A percentile compares a stretch with the other conserved stretches of the same genome.
phyloP scores from a whole-genome alignment of 2,329 filamentous ascomycete species.

The Cercospora sp. region DNA sequence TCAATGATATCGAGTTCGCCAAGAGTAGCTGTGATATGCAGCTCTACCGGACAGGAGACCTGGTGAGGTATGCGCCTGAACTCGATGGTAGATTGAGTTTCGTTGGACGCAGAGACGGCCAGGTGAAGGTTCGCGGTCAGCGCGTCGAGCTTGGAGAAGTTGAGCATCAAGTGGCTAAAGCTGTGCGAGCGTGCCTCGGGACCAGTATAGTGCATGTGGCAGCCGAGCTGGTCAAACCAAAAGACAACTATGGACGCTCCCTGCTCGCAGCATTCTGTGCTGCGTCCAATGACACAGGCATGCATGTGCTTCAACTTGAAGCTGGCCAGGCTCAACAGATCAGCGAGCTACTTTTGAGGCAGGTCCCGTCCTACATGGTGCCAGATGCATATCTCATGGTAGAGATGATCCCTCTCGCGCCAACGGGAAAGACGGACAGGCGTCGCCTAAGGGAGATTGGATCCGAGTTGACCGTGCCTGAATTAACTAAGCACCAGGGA shows the following conservation, averaged over 20 bases:
- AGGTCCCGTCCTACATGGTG: conserved; percentile 12
- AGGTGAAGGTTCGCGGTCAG: conserved; percentile 14
- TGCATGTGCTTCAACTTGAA: background rate
- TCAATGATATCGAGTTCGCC: background rate
- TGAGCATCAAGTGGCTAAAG: background rate
- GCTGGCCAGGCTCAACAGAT: background rate
- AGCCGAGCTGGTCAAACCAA: background rate
- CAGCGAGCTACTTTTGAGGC: background rate
- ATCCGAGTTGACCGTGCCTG: background rate
- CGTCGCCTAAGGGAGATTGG: background rate
- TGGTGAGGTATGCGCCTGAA: background rate
- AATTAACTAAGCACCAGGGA: background rate
- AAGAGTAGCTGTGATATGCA: background rate
- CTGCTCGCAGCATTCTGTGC: background rate
- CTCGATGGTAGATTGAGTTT: conserved; percentile 7
- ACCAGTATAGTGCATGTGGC: background rate
- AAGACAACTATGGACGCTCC: too few species aligned
- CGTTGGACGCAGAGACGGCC: conserved; percentile 4
- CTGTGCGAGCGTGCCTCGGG: background rate
- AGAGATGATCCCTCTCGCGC: conserved; percentile 25
- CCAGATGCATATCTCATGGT: conserved; percentile 4
- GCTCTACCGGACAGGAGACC: conserved; percentile 19
- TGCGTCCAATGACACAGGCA: background rate
- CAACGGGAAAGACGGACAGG: conserved; percentile 44
- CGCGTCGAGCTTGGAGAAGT: conserved; percentile 12